Conservation (phyloP, 192 early-diverging fungal species). For the Backusella psychrophila region DNA sequence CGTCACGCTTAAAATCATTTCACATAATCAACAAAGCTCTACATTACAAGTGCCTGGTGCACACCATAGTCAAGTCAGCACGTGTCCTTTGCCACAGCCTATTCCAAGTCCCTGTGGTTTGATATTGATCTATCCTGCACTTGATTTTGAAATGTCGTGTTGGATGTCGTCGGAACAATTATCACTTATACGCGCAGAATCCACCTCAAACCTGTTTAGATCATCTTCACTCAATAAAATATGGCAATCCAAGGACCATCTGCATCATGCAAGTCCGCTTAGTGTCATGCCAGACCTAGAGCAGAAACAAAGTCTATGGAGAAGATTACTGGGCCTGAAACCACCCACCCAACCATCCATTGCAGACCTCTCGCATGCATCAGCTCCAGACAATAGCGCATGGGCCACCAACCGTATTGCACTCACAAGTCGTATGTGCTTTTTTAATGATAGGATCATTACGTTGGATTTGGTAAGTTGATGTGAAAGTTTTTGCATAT, state of each 20-base stretch:
- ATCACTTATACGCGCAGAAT: conserved; percentile 62
- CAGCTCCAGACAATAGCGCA: conserved; percentile 12
- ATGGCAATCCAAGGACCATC: conserved; percentile 57
- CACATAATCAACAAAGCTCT: conserved; percentile 23
- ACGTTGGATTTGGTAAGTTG: conserved; percentile 66
- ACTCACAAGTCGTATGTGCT: conserved; percentile 74
- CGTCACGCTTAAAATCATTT: conserved; percentile 77
- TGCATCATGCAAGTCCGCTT: conserved; percentile 68
- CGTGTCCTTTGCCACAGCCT: background rate
- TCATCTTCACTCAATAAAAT: conserved; percentile 21
- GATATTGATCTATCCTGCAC: conserved; percentile 86
- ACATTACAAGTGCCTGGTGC: background rate
- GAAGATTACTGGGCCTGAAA: conserved; percentile 22
- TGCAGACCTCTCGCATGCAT: background rate
- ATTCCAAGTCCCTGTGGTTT: conserved; percentile 73
- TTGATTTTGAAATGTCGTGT: conserved; percentile 88
- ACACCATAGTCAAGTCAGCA: background rate
- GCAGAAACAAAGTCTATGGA: conserved; percentile 38
- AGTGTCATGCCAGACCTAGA: conserved; percentile 44
- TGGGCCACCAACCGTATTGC: conserved; percentile 54
- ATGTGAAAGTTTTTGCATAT: background rate
- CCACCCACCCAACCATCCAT: conserved; percentile 10
- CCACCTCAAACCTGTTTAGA: conserved; percentile 29
- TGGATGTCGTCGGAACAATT: conserved; percentile 81
- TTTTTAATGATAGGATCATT: conserved; percentile 87